These are phyloP conservation scores for Physcomitrium patens DNA, from an alignment of 225 moss, liverwort and hornwort species.

Conservation along the genomic window DNA sequence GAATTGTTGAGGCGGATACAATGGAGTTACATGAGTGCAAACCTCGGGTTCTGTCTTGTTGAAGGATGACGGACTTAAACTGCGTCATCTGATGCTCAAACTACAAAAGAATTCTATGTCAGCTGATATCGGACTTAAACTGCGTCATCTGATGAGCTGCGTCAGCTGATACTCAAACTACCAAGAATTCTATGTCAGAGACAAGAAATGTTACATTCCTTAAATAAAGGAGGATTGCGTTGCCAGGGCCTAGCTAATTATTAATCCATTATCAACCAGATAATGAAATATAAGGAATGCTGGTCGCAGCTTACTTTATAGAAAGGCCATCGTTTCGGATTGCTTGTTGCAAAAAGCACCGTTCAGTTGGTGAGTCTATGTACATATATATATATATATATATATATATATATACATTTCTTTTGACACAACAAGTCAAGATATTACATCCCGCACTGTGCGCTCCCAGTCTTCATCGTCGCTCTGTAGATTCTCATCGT, in stretches of 20 bases:
- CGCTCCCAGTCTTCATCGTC: constrained; percentile 95
- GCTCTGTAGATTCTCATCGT: constrained; percentile 82
- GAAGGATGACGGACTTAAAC: constrained; percentile 46
- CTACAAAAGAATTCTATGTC: too few relatives aligned
- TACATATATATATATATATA: too few relatives aligned
- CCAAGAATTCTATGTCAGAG: constrained; percentile 20
- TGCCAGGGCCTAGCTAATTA: background rate
- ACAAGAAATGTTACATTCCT: constrained; percentile 1
- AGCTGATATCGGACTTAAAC: too few relatives aligned
- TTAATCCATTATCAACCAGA: constrained; percentile 6
- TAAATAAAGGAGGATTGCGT: constrained; percentile 2
- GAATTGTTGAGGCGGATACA: background rate
- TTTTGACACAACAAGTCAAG: too few relatives aligned
- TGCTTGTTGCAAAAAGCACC: background rate
- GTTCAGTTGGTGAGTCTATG: too few relatives aligned
- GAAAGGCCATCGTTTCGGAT: background rate
- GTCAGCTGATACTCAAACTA: too few relatives aligned
- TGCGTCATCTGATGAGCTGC: too few relatives aligned
- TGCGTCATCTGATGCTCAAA: constrained; percentile 68
- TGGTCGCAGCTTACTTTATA: background rate
- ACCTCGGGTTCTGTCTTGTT: constrained; percentile 66
- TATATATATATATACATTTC: constrained; percentile 55
- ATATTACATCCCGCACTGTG: constrained; percentile 83
- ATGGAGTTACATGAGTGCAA: background rate
- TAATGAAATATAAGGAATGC: background rate